Evolutionary conservation across 2,329 filamentous ascomycete genomes (phyloP).

Genomic region (Talaromyces sp.): DNA sequence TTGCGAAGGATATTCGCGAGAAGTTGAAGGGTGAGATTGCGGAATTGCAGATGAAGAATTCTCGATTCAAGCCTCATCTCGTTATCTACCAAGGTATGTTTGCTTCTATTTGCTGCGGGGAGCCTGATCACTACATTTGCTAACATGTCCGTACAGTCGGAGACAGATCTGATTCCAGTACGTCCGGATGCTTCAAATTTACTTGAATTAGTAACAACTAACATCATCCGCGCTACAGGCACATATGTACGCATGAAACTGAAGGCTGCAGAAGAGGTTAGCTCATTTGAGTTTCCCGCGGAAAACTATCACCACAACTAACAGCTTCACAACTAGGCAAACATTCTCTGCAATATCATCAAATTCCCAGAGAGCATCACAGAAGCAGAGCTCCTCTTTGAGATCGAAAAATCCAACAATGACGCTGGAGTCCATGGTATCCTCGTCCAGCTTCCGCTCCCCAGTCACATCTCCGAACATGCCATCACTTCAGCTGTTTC

Average conservation of each 20-base stretch:
- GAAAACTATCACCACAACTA: constrained; percentile 6
- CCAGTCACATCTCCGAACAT: constrained; percentile 86
- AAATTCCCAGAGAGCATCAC: constrained; percentile 77
- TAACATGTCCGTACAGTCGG: constrained; percentile 60
- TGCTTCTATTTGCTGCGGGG: background rate
- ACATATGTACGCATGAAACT: constrained; percentile 99
- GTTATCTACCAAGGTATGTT: constrained; percentile 87
- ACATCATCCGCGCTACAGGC: constrained; percentile 49
- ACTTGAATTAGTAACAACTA: constrained; percentile 19
- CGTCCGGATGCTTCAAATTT: constrained; percentile 32
- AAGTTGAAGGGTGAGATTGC: constrained; percentile 74
- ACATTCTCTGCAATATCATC: constrained; percentile 81
- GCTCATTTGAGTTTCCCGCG: constrained; percentile 21
- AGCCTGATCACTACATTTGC: background rate
- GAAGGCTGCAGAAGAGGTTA: constrained; percentile 88
- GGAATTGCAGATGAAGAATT: constrained; percentile 74
- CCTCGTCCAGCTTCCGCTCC: constrained; percentile 87
- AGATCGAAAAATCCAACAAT: constrained; percentile 79
- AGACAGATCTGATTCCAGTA: constrained; percentile 87
- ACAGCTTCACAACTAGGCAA: constrained; percentile 57
- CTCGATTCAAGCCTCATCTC: constrained; percentile 81
- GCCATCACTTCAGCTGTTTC: constrained; percentile 82
- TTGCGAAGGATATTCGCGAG: constrained; percentile 88
- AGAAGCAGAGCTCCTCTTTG: constrained; percentile 79
- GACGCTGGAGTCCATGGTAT: constrained; percentile 84